Percentiles rank a stretch among this genome's conserved stretches.
Evolutionary conservation across 352 stramenopile genomes (phyloP).

Genomic region (Salisapilia sapeloensis): DNA sequence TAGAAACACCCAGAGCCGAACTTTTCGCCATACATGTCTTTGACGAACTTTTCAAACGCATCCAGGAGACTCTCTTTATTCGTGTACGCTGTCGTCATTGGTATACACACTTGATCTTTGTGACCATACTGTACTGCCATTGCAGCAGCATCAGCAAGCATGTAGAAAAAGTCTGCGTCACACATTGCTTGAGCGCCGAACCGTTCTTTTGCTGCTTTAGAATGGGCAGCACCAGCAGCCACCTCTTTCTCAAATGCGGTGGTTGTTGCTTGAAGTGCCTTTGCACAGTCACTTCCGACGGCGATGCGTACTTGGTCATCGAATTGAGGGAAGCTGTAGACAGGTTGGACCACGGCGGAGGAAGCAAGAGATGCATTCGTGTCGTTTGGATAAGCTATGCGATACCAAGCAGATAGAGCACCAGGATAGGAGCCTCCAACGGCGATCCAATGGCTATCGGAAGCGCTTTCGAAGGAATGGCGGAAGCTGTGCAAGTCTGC

Average conservation of each 20-base stretch:
- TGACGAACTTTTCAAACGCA: slow-evolving; percentile 65
- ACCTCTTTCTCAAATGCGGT: slow-evolving; percentile 50
- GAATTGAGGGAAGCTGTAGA: slow-evolving; percentile 71
- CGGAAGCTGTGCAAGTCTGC: slow-evolving; percentile 76
- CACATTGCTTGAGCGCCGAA: slow-evolving; percentile 37
- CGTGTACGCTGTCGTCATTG: slow-evolving; percentile 29
- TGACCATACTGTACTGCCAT: slow-evolving; percentile 82
- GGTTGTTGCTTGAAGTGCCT: slow-evolving; percentile 43
- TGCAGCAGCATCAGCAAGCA: slow-evolving; percentile 71
- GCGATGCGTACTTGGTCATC: slow-evolving; percentile 61
- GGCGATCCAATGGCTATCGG: slow-evolving; percentile 44
- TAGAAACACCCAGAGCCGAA: slow-evolving; percentile 76
- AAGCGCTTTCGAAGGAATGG: slow-evolving; percentile 30
- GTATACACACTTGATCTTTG: slow-evolving; percentile 60
- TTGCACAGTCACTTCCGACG: slow-evolving; percentile 30
- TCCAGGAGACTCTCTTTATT: slow-evolving; percentile 32
- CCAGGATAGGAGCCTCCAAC: slow-evolving; percentile 76
- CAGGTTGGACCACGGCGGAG: slow-evolving; percentile 62
- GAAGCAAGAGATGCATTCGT: slow-evolving; percentile 56
- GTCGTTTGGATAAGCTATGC: slow-evolving; percentile 58
- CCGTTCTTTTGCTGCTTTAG: slow-evolving; percentile 38
- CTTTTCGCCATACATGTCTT: slow-evolving; percentile 52
- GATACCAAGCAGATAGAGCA: slow-evolving; percentile 66
- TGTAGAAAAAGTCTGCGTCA: slow-evolving; percentile 81
- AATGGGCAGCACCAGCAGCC: slow-evolving; percentile 14